phyloP scores from a whole-genome alignment of 345 rosid genomes.

The Litchi chinensis region DNA sequence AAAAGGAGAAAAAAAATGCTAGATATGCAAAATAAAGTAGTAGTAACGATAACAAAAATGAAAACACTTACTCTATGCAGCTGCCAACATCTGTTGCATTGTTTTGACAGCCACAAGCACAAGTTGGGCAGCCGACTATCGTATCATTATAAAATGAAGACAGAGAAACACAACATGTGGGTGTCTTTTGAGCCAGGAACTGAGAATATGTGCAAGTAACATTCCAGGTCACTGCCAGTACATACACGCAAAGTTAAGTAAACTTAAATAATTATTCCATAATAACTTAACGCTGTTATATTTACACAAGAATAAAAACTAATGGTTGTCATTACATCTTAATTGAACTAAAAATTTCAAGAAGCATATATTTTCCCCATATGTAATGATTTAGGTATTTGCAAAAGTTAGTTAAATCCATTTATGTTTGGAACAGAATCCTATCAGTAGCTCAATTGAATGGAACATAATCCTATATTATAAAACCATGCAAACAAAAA shows the following conservation, averaged over 20 bases:
- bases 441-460: background rate
- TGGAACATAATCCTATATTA: background rate
- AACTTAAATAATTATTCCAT: constrained; percentile 6
- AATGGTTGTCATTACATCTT: background rate
- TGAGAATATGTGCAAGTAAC: constrained; percentile 93
- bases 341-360: background rate
- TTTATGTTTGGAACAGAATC: background rate
- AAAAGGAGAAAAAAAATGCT: background rate
- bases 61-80: constrained; percentile 64
- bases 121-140: constrained; percentile 77
- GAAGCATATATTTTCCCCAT: background rate
- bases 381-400: background rate
- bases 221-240: constrained; percentile 94
- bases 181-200: constrained; percentile 78
- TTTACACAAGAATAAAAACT: background rate
- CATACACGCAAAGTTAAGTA: constrained; percentile 5
- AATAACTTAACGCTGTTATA: background rate
- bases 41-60: background rate
- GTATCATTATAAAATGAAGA: constrained; percentile 88
- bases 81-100: constrained; percentile 46
- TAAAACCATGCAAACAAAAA: background rate
- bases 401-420: background rate
- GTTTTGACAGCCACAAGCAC: constrained; percentile 82
- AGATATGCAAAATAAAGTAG: background rate
- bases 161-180: constrained; percentile 89